These are phyloP conservation scores for Pichia thaimueangensis DNA, from an alignment of 805 yeast genomes.

Conservation along the genomic window DNA sequence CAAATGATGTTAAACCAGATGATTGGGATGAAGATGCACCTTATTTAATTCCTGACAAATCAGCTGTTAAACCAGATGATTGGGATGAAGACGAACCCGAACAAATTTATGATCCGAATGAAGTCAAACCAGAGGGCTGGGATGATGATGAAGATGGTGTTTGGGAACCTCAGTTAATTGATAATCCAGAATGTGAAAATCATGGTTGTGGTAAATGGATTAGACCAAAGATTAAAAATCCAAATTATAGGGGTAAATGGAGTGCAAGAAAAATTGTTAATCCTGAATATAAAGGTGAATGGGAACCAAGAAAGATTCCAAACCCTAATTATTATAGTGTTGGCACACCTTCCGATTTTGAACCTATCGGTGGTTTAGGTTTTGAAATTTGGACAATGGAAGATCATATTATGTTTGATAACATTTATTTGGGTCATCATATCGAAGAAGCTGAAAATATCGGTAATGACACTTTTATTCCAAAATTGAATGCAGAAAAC, in stretches of 20 bases:
- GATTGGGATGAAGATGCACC: slow-evolving; percentile 82
- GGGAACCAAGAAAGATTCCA: slow-evolving; percentile 59
- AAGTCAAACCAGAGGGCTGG: slow-evolving; percentile 71
- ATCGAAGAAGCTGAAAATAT: slow-evolving; percentile 76
- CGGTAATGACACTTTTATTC: slow-evolving; percentile 68
- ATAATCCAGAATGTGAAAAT: slow-evolving; percentile 65
- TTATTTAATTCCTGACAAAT: slow-evolving; percentile 57
- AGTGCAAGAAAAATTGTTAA: slow-evolving; percentile 57
- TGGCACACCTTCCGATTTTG: slow-evolving; percentile 46
- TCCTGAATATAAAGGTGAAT: slow-evolving; percentile 73
- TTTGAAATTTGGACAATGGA: slow-evolving; percentile 90
- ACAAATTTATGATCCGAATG: slow-evolving; percentile 61
- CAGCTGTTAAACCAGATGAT: slow-evolving; percentile 59
- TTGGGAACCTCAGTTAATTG: slow-evolving; percentile 67
- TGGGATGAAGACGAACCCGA: slow-evolving; percentile 68
- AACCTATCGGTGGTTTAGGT: slow-evolving; percentile 70
- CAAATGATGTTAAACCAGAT: slow-evolving; percentile 60
- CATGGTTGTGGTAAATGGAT: slow-evolving; percentile 82
- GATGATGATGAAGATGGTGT: slow-evolving; percentile 86
- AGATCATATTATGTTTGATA: slow-evolving; percentile 66
- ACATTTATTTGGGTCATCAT: slow-evolving; percentile 80
- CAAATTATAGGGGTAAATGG: slow-evolving; percentile 77
- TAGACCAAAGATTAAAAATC: slow-evolving; percentile 61
- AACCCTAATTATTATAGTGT: slow-evolving; percentile 66
- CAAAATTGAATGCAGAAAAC: slow-evolving; percentile 48